Evolutionary conservation across 306 rosid species (phyloP).

Genomic region (Pterocarpus macrocarpus): DNA sequence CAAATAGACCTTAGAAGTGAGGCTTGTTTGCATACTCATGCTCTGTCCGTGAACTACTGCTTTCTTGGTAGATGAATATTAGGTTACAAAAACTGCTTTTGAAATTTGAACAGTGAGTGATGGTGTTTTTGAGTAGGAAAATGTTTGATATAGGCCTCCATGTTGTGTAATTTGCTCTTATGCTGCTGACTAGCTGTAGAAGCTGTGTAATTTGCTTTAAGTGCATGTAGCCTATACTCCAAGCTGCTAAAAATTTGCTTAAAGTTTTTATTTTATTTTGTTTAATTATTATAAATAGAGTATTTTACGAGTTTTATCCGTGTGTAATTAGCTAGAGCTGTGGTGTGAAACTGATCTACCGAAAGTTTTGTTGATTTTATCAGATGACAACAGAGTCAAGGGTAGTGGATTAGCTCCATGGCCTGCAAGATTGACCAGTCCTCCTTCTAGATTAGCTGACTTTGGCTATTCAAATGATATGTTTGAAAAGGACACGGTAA

Average conservation of each 20-base stretch:
- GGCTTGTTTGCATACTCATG: not conserved
- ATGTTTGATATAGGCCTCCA: not conserved
- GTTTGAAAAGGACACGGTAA: conserved; percentile 92
- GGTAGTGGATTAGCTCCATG: conserved; percentile 96
- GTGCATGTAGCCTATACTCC: conserved; percentile 11
- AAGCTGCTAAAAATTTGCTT: conserved; percentile 23
- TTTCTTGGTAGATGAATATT: not conserved
- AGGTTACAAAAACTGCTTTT: not conserved
- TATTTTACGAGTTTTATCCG: conserved; percentile 6
- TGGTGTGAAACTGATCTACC: conserved; percentile 36
- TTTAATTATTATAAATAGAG: not conserved
- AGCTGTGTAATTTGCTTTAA: not conserved
- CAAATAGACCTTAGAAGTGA: not conserved
- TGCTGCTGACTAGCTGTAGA: not conserved
- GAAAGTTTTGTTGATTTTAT: conserved; percentile 51
- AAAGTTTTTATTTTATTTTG: not conserved
- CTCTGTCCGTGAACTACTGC: conserved; percentile 9
- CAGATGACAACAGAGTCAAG: conserved; percentile 76
- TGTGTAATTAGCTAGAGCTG: conserved; percentile 1
- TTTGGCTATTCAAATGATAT: conserved; percentile 87
- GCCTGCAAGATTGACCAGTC: conserved; percentile 88
- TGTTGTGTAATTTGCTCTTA: not conserved
- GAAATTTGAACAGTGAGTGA: not conserved
- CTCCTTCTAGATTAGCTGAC: conserved; percentile 95
- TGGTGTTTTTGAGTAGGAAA: not conserved